Evolutionary conservation across 2,329 filamentous ascomycete genomes (phyloP).

Genomic region (Mariannaea elegans): DNA sequence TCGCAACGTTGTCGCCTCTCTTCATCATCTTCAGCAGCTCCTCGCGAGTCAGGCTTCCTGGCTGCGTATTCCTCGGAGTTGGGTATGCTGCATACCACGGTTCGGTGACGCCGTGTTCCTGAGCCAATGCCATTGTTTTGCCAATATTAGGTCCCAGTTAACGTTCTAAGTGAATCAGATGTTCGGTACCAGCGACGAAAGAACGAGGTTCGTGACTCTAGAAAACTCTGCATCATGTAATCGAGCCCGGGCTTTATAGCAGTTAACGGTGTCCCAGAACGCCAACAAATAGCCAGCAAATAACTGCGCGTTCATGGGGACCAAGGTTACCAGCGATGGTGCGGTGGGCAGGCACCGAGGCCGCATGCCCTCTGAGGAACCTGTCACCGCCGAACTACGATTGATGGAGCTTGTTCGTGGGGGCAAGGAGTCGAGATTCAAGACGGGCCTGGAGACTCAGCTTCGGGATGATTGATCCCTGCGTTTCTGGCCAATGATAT

Average conservation of each 20-base stretch:
- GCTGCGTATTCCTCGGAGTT: conserved; percentile 39
- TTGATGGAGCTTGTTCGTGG: not conserved
- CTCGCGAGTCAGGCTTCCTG: conserved; percentile 41
- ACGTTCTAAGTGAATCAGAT: not conserved
- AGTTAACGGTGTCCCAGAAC: too few species aligned
- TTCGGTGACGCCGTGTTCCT: not conserved
- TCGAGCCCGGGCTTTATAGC: too few species aligned
- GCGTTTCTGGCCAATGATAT: not conserved
- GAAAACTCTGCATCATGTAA: not conserved
- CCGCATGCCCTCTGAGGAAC: not conserved
- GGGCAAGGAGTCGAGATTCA: not conserved
- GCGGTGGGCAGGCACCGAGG: too few species aligned
- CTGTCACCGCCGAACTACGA: not conserved
- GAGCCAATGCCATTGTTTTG: not conserved
- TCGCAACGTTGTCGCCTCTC: conserved; percentile 30
- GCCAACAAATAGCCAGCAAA: too few species aligned
- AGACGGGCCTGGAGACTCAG: not conserved
- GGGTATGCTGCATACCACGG: conserved; percentile 53
- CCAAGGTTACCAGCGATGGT: too few species aligned
- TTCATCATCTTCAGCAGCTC: conserved; percentile 49
- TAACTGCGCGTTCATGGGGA: too few species aligned
- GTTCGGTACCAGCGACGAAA: not conserved
- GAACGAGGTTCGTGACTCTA: not conserved
- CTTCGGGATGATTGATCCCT: too few species aligned
- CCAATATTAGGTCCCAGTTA: not conserved